Percentiles rank a stretch among this genome's conserved stretches.
Conservation (phyloP, 768 basidiomycete species). For the Hypholoma sublateritium region DNA sequence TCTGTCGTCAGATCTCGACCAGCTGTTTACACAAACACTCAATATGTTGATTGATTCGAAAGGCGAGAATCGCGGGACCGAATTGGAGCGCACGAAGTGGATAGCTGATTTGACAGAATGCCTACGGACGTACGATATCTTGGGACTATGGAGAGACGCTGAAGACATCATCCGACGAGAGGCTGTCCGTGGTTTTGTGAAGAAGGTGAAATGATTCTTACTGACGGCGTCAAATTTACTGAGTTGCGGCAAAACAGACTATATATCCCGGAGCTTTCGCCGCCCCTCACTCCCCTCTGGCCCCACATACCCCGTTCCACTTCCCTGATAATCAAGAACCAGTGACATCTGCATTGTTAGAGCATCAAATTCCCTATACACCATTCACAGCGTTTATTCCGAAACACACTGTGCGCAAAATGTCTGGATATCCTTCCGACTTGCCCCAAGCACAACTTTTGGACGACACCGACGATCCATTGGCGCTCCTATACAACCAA, state of each 20-base stretch:
- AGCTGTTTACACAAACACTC: slow-evolving; percentile 70
- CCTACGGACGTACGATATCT: slow-evolving; percentile 72
- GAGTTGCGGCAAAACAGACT: slow-evolving; percentile 45
- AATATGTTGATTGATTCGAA: slow-evolving; percentile 47
- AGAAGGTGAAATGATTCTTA: slow-evolving; percentile 51
- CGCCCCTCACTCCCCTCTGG: slow-evolving; percentile 69
- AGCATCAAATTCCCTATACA: slow-evolving; percentile 49
- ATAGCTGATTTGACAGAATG: slow-evolving; percentile 75
- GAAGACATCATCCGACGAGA: slow-evolving; percentile 81
- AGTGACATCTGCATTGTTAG: slow-evolving; percentile 25
- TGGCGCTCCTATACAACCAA: slow-evolving; percentile 79
- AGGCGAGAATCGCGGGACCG: slow-evolving; percentile 48
- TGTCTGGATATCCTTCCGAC: slow-evolving; percentile 25
- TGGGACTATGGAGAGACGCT: slow-evolving; percentile 84
- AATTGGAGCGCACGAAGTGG: slow-evolving; percentile 64
- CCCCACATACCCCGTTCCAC: slow-evolving; percentile 75
- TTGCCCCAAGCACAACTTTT: slow-evolving; percentile 49
- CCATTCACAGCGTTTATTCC: slow-evolving; percentile 53
- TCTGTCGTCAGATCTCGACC: slow-evolving; percentile 83
- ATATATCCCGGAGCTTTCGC: slow-evolving; percentile 70
- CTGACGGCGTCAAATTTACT: slow-evolving; percentile 1
- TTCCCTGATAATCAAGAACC: slow-evolving; percentile 25
- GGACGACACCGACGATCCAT: slow-evolving; percentile 64
- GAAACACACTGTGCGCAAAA: slow-evolving; percentile 47
- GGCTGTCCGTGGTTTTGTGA: slow-evolving; percentile 73